Conservation (phyloP, 2,329 filamentous ascomycete genomes). For the Monosporascus sp. region DNA sequence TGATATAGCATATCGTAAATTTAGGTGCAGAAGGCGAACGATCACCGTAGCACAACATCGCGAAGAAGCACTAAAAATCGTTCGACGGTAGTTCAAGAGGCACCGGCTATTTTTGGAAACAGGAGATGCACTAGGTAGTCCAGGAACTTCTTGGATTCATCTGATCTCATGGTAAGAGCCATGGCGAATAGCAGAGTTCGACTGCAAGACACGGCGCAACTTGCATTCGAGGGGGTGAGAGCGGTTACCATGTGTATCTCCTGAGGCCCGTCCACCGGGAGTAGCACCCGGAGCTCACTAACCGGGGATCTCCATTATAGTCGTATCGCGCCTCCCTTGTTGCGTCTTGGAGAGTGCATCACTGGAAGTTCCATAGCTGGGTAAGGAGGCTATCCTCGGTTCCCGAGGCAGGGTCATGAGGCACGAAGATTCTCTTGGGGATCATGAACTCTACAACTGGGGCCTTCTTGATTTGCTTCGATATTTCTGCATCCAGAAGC, state of each 20-base stretch:
- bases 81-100: slow-evolving; percentile 1
- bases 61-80: slow-evolving; percentile 6
- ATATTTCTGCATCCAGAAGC: slow-evolving; percentile 80
- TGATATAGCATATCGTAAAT: slow-evolving; percentile 19
- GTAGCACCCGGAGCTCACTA: neutral
- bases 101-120: neutral
- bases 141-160: neutral
- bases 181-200: neutral
- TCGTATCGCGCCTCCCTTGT: neutral
- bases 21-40: slow-evolving; percentile 10
- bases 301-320: neutral
- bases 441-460: slow-evolving; percentile 94
- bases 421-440: slow-evolving; percentile 72
- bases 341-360: slow-evolving; percentile 4
- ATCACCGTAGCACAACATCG: slow-evolving; percentile 9
- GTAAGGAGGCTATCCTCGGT: slow-evolving; percentile 51
- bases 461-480: slow-evolving; percentile 76
- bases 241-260: neutral
- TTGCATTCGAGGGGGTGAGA: neutral
- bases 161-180: neutral
- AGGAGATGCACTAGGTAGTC: slow-evolving; percentile 1
- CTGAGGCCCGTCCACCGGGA: neutral
- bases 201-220: neutral
- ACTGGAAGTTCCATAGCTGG: slow-evolving; percentile 56
- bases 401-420: slow-evolving; percentile 42